A percentile compares a stretch with the other conserved stretches of the same genome.
Evolutionary conservation across 164 flowering plant genomes (phyloP).

Genomic region (Tetracentron sinense): DNA sequence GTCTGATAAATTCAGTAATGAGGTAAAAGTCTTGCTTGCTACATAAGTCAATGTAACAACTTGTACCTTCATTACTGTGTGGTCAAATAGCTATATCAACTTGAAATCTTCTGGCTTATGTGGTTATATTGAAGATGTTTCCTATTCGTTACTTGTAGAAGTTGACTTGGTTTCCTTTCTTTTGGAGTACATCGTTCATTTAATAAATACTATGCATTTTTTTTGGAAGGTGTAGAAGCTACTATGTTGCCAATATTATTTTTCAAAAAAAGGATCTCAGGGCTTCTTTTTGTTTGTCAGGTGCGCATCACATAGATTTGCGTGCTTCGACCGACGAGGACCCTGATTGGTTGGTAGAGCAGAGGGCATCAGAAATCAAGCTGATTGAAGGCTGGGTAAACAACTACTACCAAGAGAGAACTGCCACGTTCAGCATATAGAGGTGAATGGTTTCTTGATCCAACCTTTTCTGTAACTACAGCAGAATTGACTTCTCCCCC

Average conservation of each 20-base stretch:
- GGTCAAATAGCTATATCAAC: neutral
- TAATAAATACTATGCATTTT: too few species aligned
- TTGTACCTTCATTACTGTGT: too few species aligned
- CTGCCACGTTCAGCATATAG: slow-evolving; percentile 20
- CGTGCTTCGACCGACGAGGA: slow-evolving; percentile 63
- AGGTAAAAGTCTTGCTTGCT: too few species aligned
- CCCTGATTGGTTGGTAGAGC: slow-evolving; percentile 78
- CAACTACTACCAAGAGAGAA: slow-evolving; percentile 31
- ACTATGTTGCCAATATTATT: neutral
- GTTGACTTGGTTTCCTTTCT: neutral
- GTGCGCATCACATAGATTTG: slow-evolving; percentile 93
- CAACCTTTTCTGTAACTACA: neutral
- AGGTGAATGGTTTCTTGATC: neutral
- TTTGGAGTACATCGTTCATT: neutral
- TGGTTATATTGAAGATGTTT: neutral
- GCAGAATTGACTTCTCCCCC: too few species aligned
- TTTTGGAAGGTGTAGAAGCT: too few species aligned
- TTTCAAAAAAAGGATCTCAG: neutral
- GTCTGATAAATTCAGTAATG: too few species aligned
- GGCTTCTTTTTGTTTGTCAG: slow-evolving; percentile 29
- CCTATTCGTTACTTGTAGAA: neutral
- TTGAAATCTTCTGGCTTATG: neutral
- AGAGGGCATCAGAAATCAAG: slow-evolving; percentile 54
- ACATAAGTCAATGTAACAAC: too few species aligned
- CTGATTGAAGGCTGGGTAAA: slow-evolving; percentile 67